A percentile compares a stretch with the other conserved stretches of the same genome.
Conservation (phyloP, 148 eudicot species). For the Rhododendron simsii region DNA sequence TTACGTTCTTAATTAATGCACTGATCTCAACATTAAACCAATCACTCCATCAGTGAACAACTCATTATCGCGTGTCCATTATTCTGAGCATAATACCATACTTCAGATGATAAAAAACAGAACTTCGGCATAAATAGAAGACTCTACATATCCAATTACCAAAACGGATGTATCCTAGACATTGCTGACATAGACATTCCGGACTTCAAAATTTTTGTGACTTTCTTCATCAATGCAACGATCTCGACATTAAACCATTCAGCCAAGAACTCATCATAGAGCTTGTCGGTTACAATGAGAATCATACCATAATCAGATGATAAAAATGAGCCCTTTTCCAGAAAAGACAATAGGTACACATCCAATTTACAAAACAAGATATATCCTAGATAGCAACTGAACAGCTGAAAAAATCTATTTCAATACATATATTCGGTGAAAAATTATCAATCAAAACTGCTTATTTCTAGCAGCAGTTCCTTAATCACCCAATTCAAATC, state of each 20-base stretch:
- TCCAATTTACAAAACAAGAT: background rate
- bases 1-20: background rate
- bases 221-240: background rate
- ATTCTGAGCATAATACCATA: no score
- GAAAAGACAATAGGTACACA: background rate
- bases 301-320: background rate
- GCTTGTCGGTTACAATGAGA: background rate
- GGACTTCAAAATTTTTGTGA: background rate
- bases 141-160: background rate
- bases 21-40: background rate
- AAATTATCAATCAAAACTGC: background rate
- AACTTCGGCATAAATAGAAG: no score
- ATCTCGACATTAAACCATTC: background rate
- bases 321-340: background rate
- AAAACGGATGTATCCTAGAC: no score
- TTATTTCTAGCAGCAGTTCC: background rate
- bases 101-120: background rate
- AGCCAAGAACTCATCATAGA: background rate
- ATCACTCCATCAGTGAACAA: background rate
- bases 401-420: background rate
- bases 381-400: background rate
- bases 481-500: conserved; percentile 5
- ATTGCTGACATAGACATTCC: no score
- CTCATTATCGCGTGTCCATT: background rate
- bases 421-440: background rate